phyloP scores from a whole-genome alignment of 768 basidiomycete species.

The Amanita molliuscula region DNA sequence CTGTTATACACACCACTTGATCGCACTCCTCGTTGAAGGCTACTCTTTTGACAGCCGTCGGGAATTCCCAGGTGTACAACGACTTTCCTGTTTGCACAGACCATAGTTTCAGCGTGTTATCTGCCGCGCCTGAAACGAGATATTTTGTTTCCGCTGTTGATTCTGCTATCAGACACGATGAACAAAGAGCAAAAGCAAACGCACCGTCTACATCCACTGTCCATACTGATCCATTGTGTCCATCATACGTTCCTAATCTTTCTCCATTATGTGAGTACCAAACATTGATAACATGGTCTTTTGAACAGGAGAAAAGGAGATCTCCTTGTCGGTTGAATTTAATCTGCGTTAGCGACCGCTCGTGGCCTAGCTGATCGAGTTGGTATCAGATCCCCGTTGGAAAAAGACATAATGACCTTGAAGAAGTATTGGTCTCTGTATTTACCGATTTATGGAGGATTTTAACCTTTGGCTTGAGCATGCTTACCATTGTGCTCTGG shows the following conservation, averaged over 20 bases:
- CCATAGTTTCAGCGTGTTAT: conserved; percentile 91
- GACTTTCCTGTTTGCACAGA: conserved; percentile 83
- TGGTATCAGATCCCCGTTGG: not conserved
- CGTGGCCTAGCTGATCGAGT: conserved; percentile 58
- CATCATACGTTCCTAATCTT: conserved; percentile 91
- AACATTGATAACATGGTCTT: conserved; percentile 91
- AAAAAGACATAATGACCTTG: conserved; percentile 37
- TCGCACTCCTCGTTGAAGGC: conserved; percentile 81
- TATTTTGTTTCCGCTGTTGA: conserved; percentile 65
- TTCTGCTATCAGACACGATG: not conserved
- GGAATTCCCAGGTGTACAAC: conserved; percentile 94
- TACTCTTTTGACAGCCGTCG: conserved; percentile 94
- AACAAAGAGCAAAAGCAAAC: conserved; percentile 18
- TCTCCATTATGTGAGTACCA: conserved; percentile 99
- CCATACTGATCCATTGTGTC: conserved; percentile 96
- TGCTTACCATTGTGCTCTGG: conserved; percentile 25
- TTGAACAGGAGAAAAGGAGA: conserved; percentile 89
- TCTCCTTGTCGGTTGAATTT: conserved; percentile 97
- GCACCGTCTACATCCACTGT: conserved; percentile 92
- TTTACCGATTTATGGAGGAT: conserved; percentile 1
- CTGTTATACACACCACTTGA: conserved; percentile 86
- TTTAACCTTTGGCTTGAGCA: not conserved
- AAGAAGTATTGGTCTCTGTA: conserved; percentile 62
- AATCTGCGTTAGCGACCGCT: conserved; percentile 95
- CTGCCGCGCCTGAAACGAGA: conserved; percentile 87